Conservation (phyloP, 2,329 filamentous ascomycete species). For the Cyphellophora attinorum region DNA sequence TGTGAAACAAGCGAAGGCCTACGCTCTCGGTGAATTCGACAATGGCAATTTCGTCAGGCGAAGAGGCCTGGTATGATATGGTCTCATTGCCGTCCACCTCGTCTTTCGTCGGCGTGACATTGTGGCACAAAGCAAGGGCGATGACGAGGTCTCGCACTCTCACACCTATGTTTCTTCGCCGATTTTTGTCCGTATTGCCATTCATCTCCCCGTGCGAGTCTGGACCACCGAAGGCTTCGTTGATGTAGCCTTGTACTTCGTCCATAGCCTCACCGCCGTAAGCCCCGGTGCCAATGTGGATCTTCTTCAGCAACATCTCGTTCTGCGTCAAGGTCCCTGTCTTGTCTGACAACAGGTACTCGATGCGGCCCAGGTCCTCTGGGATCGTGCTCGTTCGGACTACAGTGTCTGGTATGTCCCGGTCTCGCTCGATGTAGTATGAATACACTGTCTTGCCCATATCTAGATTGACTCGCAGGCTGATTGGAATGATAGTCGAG, state of each 20-base stretch:
- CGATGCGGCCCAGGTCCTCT: constrained; percentile 88
- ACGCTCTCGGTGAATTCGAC: constrained; percentile 92
- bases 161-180: constrained; percentile 85
- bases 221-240: constrained; percentile 62
- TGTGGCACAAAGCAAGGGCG: constrained; percentile 88
- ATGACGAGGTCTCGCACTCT: constrained; percentile 88
- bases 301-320: constrained; percentile 98
- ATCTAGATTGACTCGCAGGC: constrained; percentile 88
- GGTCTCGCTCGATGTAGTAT: constrained; percentile 85
- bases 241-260: constrained; percentile 78
- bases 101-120: constrained; percentile 86
- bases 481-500: constrained; percentile 98
- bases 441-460: constrained; percentile 96
- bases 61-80: constrained; percentile 91
- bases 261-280: constrained; percentile 99
- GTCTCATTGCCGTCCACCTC: constrained; percentile 67
- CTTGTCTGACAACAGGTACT: constrained; percentile 98
- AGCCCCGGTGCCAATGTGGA: constrained; percentile 94
- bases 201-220: constrained; percentile 10
- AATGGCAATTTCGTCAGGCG: constrained; percentile 95
- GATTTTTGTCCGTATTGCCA: constrained; percentile 64
- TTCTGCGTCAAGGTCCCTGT: constrained; percentile 90
- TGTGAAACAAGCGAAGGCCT: constrained; percentile 71
- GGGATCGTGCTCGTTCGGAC: constrained; percentile 96
- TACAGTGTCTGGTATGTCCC: constrained; percentile 81